Conservation (phyloP, 2,329 filamentous ascomycete genomes). For the Pseudocercospora crystallina region DNA sequence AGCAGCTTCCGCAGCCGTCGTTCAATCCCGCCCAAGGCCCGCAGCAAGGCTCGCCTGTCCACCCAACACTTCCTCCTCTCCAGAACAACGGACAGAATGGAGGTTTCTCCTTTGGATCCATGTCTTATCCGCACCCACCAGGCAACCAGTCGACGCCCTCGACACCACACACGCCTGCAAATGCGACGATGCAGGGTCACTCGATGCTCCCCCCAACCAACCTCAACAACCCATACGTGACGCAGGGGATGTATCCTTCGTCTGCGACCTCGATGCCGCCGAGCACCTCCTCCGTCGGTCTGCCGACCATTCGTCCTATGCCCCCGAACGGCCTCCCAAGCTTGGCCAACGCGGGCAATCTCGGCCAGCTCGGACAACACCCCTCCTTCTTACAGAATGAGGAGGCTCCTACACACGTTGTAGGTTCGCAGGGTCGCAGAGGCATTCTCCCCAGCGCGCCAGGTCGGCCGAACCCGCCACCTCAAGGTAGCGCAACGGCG, state of each 20-base stretch:
- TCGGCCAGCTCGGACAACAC: slow-evolving; percentile 33
- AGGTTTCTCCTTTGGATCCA: slow-evolving; percentile 31
- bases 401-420: slow-evolving; percentile 75
- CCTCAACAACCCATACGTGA: slow-evolving; percentile 30
- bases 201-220: slow-evolving; percentile 36
- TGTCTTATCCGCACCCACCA: slow-evolving; percentile 34
- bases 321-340: slow-evolving; percentile 42
- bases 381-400: slow-evolving; percentile 38
- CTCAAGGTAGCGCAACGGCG: slow-evolving; percentile 58
- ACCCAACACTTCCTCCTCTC: slow-evolving; percentile 37
- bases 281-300: slow-evolving; percentile 25
- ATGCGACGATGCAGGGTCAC: too few species aligned
- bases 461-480: slow-evolving; percentile 74
- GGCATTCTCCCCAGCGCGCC: slow-evolving; percentile 90
- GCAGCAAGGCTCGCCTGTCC: slow-evolving; percentile 22
- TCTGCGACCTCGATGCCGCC: slow-evolving; percentile 34
- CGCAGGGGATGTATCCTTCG: slow-evolving; percentile 33
- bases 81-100: slow-evolving; percentile 35
- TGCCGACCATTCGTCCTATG: slow-evolving; percentile 44
- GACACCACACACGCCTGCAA: slow-evolving; percentile 35
- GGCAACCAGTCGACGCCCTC: slow-evolving; percentile 35
- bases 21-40: slow-evolving; percentile 20
- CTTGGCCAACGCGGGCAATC: slow-evolving; percentile 32
- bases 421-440: slow-evolving; percentile 88
- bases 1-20: slow-evolving; percentile 23